A percentile compares a stretch with the other conserved stretches of the same genome.
Evolutionary conservation across 2,329 filamentous ascomycete genomes (phyloP).

Genomic region (Scopulariopsis brevicaulis): DNA sequence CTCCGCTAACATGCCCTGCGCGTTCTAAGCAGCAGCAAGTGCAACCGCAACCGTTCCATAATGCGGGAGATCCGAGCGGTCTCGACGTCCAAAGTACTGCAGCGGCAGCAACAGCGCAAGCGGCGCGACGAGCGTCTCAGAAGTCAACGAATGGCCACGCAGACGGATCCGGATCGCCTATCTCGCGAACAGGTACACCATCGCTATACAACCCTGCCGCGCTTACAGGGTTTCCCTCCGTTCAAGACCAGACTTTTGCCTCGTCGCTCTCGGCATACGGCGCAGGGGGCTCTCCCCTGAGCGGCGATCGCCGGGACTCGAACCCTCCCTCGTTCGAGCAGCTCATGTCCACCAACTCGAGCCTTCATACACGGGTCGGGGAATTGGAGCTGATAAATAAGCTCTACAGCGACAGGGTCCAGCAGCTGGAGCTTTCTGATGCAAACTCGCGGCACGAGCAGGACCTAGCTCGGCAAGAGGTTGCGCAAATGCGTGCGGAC

Average conservation of each 20-base stretch:
- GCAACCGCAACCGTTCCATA: slow-evolving; percentile 25
- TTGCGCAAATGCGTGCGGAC: slow-evolving; percentile 44
- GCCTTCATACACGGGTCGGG: slow-evolving; percentile 87
- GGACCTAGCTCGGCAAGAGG: slow-evolving; percentile 42
- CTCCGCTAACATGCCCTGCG: background rate
- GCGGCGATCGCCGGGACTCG: slow-evolving; percentile 53
- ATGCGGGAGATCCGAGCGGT: slow-evolving; percentile 41
- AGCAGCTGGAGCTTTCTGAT: slow-evolving; percentile 69
- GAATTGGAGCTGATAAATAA: slow-evolving; percentile 94
- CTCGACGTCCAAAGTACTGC: slow-evolving; percentile 45
- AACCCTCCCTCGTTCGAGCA: slow-evolving; percentile 66
- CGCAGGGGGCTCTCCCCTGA: slow-evolving; percentile 38
- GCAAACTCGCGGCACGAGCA: slow-evolving; percentile 51
- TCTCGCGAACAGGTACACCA: slow-evolving; percentile 71
- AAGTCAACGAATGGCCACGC: slow-evolving; percentile 62
- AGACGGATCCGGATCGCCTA: slow-evolving; percentile 65
- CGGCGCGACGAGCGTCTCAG: slow-evolving; percentile 50
- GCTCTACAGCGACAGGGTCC: slow-evolving; percentile 64
- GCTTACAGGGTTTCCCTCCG: slow-evolving; percentile 67
- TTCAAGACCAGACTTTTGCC: slow-evolving; percentile 61
- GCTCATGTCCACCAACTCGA: slow-evolving; percentile 68
- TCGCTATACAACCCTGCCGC: slow-evolving; percentile 60
- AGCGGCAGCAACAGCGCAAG: slow-evolving; percentile 40
- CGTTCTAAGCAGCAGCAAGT: slow-evolving; percentile 20
- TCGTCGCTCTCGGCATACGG: slow-evolving; percentile 31